A percentile compares a stretch with the other conserved stretches of the same genome.
phyloP scores from a whole-genome alignment of 345 rosid species.

The Arabidopsis suecica region DNA sequence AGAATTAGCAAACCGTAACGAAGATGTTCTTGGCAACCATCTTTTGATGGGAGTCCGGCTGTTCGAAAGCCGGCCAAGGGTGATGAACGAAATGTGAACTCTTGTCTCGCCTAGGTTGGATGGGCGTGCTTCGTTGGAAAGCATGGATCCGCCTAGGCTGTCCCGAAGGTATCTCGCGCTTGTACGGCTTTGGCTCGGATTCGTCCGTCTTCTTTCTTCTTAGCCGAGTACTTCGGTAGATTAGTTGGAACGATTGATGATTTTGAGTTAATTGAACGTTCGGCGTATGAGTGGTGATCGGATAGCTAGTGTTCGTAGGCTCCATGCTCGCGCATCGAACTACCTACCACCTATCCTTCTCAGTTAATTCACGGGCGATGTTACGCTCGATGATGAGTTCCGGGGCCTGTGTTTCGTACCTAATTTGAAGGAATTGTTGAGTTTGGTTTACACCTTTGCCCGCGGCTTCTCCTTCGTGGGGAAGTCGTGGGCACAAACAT shows the following conservation, averaged over 20 bases:
- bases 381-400: neutral
- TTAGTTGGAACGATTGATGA: neutral
- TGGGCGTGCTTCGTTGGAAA: too few species aligned
- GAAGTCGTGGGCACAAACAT: neutral
- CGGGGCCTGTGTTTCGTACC: conserved; percentile 7
- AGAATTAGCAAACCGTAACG: too few species aligned
- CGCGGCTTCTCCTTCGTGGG: neutral
- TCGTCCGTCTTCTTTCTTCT: neutral
- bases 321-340: neutral
- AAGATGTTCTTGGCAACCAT: too few species aligned
- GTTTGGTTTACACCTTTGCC: neutral
- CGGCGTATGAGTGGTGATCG: neutral
- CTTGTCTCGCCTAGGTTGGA: too few species aligned
- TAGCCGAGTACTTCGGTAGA: neutral
- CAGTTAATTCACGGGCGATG: neutral
- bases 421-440: neutral
- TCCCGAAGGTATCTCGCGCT: neutral
- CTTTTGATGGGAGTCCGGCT: too few species aligned
- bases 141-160: too few species aligned
- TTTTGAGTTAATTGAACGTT: neutral
- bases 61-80: too few species aligned
- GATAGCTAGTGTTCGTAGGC: neutral
- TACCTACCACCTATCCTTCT: conserved; percentile 3
- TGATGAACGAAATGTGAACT: too few species aligned
- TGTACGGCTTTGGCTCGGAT: neutral